Evolutionary conservation across 176 grass and related monocot genomes (phyloP).

Genomic region (Oropetium thomaeum): DNA sequence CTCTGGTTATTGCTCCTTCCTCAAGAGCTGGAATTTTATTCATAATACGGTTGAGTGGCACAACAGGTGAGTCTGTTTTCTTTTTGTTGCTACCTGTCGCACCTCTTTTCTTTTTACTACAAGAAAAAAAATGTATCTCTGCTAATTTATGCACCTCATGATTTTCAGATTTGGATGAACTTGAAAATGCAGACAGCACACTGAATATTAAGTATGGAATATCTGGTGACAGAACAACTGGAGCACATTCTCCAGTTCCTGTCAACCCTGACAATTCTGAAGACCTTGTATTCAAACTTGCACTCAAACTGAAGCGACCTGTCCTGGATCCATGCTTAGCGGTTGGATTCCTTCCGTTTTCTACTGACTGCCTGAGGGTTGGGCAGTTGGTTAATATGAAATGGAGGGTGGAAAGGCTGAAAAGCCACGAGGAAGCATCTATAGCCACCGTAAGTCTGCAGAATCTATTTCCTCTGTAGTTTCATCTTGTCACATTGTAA

Average conservation of each 20-base stretch:
- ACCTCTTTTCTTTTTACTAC: not conserved
- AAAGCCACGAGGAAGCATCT: slow-evolving; percentile 49
- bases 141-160: slow-evolving; percentile 17
- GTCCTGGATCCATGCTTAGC: slow-evolving; percentile 90
- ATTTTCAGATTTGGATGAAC: slow-evolving; percentile 56
- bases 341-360: slow-evolving; percentile 98
- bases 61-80: slow-evolving; percentile 47
- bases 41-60: slow-evolving; percentile 60
- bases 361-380: slow-evolving; percentile 78
- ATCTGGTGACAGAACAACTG: slow-evolving; percentile 72
- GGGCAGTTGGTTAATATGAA: slow-evolving; percentile 90
- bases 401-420: slow-evolving; percentile 95
- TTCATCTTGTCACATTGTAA: not conserved
- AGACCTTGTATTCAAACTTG: slow-evolving; percentile 67
- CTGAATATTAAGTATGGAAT: slow-evolving; percentile 84
- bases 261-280: slow-evolving; percentile 41
- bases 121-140: not conserved
- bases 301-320: slow-evolving; percentile 73
- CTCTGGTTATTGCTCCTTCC: slow-evolving; percentile 81
- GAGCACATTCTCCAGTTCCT: slow-evolving; percentile 74
- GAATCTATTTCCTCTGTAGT: not conserved
- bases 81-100: slow-evolving; percentile 1
- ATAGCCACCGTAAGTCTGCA: slow-evolving; percentile 53
- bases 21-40: slow-evolving; percentile 90
- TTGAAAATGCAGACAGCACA: slow-evolving; percentile 59